Evolutionary conservation across 2,329 filamentous ascomycete species (phyloP).

Genomic region (Fusarium abutilonis): DNA sequence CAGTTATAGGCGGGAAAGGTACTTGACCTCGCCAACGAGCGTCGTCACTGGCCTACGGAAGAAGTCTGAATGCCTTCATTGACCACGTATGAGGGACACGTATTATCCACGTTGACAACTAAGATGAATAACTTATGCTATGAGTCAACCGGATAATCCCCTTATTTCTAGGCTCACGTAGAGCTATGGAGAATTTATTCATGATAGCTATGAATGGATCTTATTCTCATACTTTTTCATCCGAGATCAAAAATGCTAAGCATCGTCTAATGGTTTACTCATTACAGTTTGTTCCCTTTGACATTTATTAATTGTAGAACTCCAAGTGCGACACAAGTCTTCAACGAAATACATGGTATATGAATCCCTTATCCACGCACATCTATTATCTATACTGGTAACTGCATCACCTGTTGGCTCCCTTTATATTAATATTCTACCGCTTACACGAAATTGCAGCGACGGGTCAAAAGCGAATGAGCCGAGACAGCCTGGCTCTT

Average conservation of each 20-base stretch:
- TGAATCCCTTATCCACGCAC: constrained; percentile 10
- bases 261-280: background rate
- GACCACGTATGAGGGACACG: constrained; percentile 32
- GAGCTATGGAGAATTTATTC: background rate
- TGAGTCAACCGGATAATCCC: background rate
- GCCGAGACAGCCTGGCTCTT: background rate
- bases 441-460: background rate
- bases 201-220: background rate
- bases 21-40: constrained; percentile 9
- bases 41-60: constrained; percentile 31
- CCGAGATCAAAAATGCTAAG: no score
- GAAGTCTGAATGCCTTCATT: constrained; percentile 14
- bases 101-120: constrained; percentile 21
- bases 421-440: constrained; percentile 16
- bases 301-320: no score
- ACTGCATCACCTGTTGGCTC: background rate
- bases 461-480: background rate
- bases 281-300: background rate
- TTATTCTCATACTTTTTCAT: background rate
- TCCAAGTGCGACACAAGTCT: constrained; percentile 3
- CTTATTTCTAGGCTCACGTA: background rate
- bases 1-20: constrained; percentile 14
- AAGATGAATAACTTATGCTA: background rate
- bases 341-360: constrained; percentile 18
- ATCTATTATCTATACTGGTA: constrained; percentile 18